Evolutionary conservation across 2,329 filamentous ascomycete genomes (phyloP).

Genomic region (Aspergillus terreus): DNA sequence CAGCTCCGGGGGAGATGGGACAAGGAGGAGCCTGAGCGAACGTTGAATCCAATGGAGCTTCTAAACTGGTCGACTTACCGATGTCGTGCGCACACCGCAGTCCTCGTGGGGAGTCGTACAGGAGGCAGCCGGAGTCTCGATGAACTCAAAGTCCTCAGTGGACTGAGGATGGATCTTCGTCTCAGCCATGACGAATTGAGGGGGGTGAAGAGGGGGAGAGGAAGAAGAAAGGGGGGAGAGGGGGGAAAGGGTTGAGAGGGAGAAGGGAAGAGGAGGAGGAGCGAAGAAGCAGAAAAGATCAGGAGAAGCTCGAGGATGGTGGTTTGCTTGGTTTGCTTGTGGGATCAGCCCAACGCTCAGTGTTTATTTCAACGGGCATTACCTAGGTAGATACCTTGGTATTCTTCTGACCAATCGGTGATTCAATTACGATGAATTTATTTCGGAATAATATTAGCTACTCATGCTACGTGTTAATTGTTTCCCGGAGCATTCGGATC

Average conservation of each 20-base stretch:
- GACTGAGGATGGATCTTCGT: constrained; percentile 43
- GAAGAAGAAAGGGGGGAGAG: constrained; percentile 4
- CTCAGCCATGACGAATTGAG: constrained; percentile 32
- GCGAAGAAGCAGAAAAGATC: constrained; percentile 7
- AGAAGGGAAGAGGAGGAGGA: constrained; percentile 5
- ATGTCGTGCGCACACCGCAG: constrained; percentile 60
- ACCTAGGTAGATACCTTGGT: no score
- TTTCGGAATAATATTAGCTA: no score
- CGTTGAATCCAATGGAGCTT: background rate
- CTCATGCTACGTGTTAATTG: no score
- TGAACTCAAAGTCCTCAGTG: constrained; percentile 48
- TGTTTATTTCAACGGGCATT: background rate
- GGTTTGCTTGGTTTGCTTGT: constrained; percentile 1
- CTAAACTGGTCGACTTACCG: constrained; percentile 42
- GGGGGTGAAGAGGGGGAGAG: constrained; percentile 14
- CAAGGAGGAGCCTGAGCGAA: constrained; percentile 1
- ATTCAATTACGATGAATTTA: no score
- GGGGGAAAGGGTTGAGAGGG: constrained; percentile 9
- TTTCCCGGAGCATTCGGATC: no score
- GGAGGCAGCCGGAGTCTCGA: constrained; percentile 59
- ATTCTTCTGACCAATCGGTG: no score
- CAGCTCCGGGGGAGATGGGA: constrained; percentile 1
- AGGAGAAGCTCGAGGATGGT: constrained; percentile 1
- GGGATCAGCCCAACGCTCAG: background rate
- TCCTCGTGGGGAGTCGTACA: constrained; percentile 50